Conservation (phyloP, 2,329 filamentous ascomycete genomes). For the Coniochaeta sp. region DNA sequence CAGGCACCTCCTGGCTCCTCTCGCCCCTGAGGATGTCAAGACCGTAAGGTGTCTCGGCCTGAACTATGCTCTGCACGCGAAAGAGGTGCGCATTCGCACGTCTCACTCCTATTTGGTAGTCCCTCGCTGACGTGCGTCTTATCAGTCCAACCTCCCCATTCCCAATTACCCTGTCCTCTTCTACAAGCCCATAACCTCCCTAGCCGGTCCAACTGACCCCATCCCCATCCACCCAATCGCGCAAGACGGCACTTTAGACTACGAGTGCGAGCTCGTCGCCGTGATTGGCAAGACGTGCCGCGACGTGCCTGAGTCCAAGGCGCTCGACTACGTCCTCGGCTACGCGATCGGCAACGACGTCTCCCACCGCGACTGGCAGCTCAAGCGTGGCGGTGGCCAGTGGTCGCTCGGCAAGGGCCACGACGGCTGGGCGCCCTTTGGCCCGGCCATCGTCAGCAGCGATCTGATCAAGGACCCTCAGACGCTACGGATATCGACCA, state of each 20-base stretch:
- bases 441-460: constrained; percentile 60
- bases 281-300: constrained; percentile 62
- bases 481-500: constrained; percentile 46
- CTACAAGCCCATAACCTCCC: constrained; percentile 61
- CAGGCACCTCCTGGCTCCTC: constrained; percentile 51
- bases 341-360: constrained; percentile 73
- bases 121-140: neutral
- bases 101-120: neutral
- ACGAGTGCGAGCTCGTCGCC: constrained; percentile 72
- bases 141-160: constrained; percentile 55
- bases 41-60: constrained; percentile 64
- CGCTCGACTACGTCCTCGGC: constrained; percentile 66
- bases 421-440: constrained; percentile 68
- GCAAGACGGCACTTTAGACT: constrained; percentile 62
- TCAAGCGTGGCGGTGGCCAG: constrained; percentile 59
- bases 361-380: constrained; percentile 72
- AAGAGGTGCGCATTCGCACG: constrained; percentile 38
- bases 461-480: constrained; percentile 50
- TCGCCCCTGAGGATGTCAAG: constrained; percentile 53
- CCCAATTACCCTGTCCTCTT: constrained; percentile 68
- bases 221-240: constrained; percentile 60
- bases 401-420: constrained; percentile 69
- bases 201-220: constrained; percentile 56
- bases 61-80: constrained; percentile 66
- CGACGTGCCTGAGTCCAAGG: constrained; percentile 57